phyloP scores from a whole-genome alignment of 768 basidiomycete species.

The Hydnomerulius pinastri region DNA sequence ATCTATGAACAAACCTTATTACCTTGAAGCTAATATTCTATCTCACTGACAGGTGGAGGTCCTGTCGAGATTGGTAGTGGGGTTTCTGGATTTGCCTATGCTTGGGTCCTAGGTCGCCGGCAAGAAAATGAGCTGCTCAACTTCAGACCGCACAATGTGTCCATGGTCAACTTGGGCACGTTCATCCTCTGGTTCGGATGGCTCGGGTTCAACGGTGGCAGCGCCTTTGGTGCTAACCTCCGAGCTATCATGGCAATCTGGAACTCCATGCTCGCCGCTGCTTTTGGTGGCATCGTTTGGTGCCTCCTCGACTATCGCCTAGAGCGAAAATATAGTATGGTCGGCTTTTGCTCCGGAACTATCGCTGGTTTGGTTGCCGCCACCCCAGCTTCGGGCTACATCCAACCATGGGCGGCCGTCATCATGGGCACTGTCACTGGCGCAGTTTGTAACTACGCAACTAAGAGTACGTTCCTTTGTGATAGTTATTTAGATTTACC shows the following conservation, averaged over 20 bases:
- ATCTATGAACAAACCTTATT: constrained; percentile 4
- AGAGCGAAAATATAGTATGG: constrained; percentile 84
- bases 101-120: constrained; percentile 84
- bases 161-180: constrained; percentile 80
- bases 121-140: constrained; percentile 70
- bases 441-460: constrained; percentile 78
- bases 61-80: constrained; percentile 90
- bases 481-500: not conserved
- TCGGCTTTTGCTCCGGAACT: constrained; percentile 88
- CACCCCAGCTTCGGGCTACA: constrained; percentile 83
- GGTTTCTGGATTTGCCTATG: constrained; percentile 80
- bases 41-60: constrained; percentile 59
- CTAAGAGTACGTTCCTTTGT: constrained; percentile 56
- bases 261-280: constrained; percentile 87
- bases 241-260: constrained; percentile 83
- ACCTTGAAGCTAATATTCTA: constrained; percentile 1
- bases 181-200: constrained; percentile 88
- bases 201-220: constrained; percentile 91
- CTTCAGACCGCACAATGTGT: constrained; percentile 88
- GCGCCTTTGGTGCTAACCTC: constrained; percentile 85
- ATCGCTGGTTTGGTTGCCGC: constrained; percentile 89
- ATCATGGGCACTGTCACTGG: constrained; percentile 76
- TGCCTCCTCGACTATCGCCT: constrained; percentile 77
- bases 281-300: constrained; percentile 83
- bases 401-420: constrained; percentile 77